Base-by-base conservation (phyloP, 306 rosid species). In the Calophaca sinica region DNA sequence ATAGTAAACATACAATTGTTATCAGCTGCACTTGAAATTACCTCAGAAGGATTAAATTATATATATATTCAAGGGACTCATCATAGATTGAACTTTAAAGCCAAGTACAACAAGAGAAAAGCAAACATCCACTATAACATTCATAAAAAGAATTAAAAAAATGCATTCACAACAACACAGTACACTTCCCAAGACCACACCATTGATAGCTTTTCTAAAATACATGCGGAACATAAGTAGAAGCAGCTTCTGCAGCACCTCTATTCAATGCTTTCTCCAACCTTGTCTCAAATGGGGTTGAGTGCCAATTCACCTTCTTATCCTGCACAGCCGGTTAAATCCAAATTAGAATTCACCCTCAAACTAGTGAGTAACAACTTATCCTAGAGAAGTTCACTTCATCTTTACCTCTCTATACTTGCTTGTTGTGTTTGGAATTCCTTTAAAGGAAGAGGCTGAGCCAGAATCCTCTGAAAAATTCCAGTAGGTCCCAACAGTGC, bases 211-310 rank as follows among this genome's bases (percentile, higher is more conserved):
- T 62, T 31, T 73, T 68, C 75, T 64, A 78, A 76, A 33, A 50
- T 55, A 68, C 81, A 68, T 59, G 39, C 53, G 76, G 81, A 61
- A 60, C 74, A 57, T n/a, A 70, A 63, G 75, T 15, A 59, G 88
- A 55, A 76, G 83, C 77, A 68, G 80, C 80, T 72, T 81, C 83
- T 28, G 83, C 82, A 77, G 73, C 80, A 67, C 87, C 88, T 73
- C 79, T 65, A 33, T 85, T 85, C 90, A 93, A 68, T 81, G 96
- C 96, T 82, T 93, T 89, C 84, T 93, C 96, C 77, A 89, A 69
- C 77, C 97, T 88, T 44, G 91, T 83, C 86, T 88, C 98, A 76
- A 93, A 93, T 65, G 96, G 98, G 60, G 96, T 93, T 51, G 93
- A 54, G 52, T 91, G 93, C 97, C 96, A 91, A 58, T 82, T 88